phyloP scores from a whole-genome alignment of 805 yeast genomes.

The Candida multigemmis region DNA sequence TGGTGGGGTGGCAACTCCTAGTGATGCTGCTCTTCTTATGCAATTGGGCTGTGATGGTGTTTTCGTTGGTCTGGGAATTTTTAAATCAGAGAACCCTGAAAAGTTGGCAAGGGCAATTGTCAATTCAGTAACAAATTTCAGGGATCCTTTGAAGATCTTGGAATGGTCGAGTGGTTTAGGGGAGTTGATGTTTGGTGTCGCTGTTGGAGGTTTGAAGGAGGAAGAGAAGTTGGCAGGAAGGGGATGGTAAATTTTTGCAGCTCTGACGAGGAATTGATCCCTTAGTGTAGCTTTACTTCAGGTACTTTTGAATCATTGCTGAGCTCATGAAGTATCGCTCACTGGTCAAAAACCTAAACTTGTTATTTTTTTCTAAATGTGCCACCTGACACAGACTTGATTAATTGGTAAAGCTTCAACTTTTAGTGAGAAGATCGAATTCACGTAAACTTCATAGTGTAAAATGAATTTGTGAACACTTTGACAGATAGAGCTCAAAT shows the following conservation, averaged over 20 bases:
- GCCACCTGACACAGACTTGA: too few relatives aligned
- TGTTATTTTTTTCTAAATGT: too few relatives aligned
- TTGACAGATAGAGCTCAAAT: too few relatives aligned
- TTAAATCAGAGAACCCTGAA: slow-evolving; percentile 66
- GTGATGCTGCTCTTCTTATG: slow-evolving; percentile 79
- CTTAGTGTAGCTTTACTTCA: too few relatives aligned
- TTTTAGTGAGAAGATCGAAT: too few relatives aligned
- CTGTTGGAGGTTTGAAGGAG: slow-evolving; percentile 41
- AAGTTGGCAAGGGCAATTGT: slow-evolving; percentile 72
- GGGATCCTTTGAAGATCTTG: slow-evolving; percentile 50
- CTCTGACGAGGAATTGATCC: too few relatives aligned
- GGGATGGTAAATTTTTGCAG: slow-evolving; percentile 41
- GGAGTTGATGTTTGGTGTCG: slow-evolving; percentile 67
- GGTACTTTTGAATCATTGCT: too few relatives aligned
- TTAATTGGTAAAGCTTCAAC: too few relatives aligned
- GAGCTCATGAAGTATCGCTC: too few relatives aligned
- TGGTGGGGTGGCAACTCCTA: slow-evolving; percentile 84
- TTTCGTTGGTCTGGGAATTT: slow-evolving; percentile 53
- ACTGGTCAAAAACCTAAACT: too few relatives aligned
- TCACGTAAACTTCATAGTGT: too few relatives aligned
- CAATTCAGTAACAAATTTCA: slow-evolving; percentile 64
- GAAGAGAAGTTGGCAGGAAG: slow-evolving; percentile 40
- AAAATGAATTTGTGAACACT: too few relatives aligned
- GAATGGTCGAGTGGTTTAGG: slow-evolving; percentile 66
- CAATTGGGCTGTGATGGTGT: slow-evolving; percentile 27